Percentiles rank a stretch among this genome's conserved stretches.
These are phyloP conservation scores for Rhodotorula toruloides DNA, from an alignment of 768 basidiomycete genomes.

Conservation along the genomic window DNA sequence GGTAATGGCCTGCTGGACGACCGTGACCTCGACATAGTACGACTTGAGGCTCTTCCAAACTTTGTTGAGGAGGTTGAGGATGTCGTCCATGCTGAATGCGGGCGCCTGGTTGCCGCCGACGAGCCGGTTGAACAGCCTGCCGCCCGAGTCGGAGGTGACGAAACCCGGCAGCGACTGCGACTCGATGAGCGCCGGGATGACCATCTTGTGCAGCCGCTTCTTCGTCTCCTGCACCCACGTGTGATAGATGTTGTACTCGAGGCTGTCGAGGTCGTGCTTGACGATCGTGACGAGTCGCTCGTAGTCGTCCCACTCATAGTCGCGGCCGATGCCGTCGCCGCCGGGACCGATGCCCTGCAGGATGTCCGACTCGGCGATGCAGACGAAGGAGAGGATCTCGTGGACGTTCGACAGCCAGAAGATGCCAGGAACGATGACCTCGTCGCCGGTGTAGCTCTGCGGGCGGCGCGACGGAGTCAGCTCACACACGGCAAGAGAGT, in stretches of 20 bases:
- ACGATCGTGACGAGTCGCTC: conserved; percentile 95
- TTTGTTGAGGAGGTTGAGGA: conserved; percentile 91
- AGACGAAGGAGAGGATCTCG: conserved; percentile 98
- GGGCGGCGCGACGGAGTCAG: neutral
- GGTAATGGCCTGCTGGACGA: conserved; percentile 89
- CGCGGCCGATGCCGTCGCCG: conserved; percentile 81
- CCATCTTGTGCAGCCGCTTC: conserved; percentile 92
- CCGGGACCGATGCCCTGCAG: conserved; percentile 95
- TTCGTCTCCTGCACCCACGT: conserved; percentile 99
- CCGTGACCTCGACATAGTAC: conserved; percentile 96
- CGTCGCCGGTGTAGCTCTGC: conserved; percentile 74
- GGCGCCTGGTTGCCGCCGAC: conserved; percentile 78
- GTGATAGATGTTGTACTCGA: conserved; percentile 99
- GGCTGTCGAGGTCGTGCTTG: conserved; percentile 93
- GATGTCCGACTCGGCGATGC: conserved; percentile 98
- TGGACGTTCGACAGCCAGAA: conserved; percentile 99
- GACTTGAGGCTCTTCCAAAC: conserved; percentile 97
- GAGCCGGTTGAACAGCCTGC: conserved; percentile 86
- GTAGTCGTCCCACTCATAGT: conserved; percentile 95
- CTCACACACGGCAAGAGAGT: neutral
- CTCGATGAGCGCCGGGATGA: conserved; percentile 96
- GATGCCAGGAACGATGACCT: conserved; percentile 90
- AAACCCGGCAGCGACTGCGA: conserved; percentile 97
- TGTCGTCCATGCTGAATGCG: conserved; percentile 97
- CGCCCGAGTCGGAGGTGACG: conserved; percentile 88